Percentiles rank a stretch among this genome's conserved stretches.
phyloP scores from a whole-genome alignment of 2,329 filamentous ascomycete species.

The Colletotrichum chlorophyti region DNA sequence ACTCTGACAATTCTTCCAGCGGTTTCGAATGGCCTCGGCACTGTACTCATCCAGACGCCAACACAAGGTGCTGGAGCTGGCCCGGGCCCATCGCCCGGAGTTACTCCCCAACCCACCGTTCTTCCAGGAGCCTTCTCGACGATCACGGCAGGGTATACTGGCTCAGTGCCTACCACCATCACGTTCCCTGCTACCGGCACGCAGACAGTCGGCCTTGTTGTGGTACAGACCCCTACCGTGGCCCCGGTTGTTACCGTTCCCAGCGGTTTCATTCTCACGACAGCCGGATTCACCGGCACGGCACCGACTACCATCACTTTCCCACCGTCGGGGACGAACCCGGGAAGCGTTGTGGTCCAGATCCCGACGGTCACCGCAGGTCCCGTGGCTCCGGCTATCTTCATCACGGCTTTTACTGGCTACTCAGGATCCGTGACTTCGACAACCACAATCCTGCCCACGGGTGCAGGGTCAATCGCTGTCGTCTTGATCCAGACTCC shows the following conservation, averaged over 20 bases:
- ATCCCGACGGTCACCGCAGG: neutral
- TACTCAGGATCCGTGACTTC: conserved; percentile 2
- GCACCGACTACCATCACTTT: conserved; percentile 10
- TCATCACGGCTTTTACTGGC: conserved; percentile 13
- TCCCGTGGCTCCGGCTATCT: neutral
- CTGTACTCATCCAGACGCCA: conserved; percentile 8
- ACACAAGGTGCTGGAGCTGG: neutral
- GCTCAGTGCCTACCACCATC: neutral
- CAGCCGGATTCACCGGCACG: neutral
- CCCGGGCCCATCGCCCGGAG: neutral
- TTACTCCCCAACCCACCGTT: neutral
- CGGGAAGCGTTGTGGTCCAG: conserved; percentile 7
- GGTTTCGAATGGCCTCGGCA: neutral
- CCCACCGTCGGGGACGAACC: neutral
- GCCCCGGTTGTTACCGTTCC: neutral
- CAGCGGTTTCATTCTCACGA: neutral
- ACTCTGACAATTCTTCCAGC: neutral
- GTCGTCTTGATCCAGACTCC: conserved; percentile 19
- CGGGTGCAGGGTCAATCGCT: neutral
- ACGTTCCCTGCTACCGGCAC: conserved; percentile 18
- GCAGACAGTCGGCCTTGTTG: neutral
- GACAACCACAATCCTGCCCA: conserved; percentile 13
- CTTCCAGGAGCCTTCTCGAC: neutral
- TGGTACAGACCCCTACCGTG: conserved; percentile 7
- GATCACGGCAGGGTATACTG: conserved; percentile 1